Base-by-base conservation (phyloP, 805 yeast genomes). In the Sugiyamaella boreocaroliniensis region DNA sequence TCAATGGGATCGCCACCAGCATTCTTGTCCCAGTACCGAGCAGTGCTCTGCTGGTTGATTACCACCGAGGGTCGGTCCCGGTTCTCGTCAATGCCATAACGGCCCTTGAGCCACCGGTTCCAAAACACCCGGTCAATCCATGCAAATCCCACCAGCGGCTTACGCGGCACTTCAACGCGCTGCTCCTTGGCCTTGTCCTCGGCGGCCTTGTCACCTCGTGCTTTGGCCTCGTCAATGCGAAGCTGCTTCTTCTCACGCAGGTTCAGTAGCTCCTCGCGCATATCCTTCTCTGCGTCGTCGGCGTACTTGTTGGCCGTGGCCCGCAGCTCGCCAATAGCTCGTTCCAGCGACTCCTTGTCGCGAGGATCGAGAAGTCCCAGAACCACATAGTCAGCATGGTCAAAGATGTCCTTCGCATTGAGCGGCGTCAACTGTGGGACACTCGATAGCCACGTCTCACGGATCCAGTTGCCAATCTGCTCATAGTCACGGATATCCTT, bases 391-490 rank as follows among this genome's bases (percentile, higher is more conserved):
- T 65, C 57, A 4, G 63, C 60, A 29, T 60, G 55, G 51, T 57
- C 56, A 37, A 68, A 58, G 10, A 63, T 52, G 29, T 66, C 68
- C 22, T 61, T 52, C 12, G 68, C 68, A 55, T 63, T 69, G n/a
- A 58, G 56, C n/a, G 71, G 68, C 1, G 69, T 64, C 29, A 69
- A 55, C 53, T 69, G 70, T 12, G 71, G 70, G n/a, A 65, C 67
- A 15, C 64, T 52, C 6, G 69, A 65, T 12, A 65, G 58, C 70
- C 72, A 68, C n/a, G 61, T 60, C 29, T 65, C 61, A 43, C 56
- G 58, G 52, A 64, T 66, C 71, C 71, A 69, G 15, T 55, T 52
- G 26, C 57, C 54, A 15, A 69, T 58, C 18, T 53, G 56, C 11
- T 55, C 57, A 40, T 59, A 58, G 53, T 68, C 64, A 16, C 71